A percentile compares a stretch with the other conserved stretches of the same genome.
These are phyloP conservation scores for Trypethelium eluteriae DNA, from an alignment of 495 filamentous ascomycete genomes.

Conservation along the genomic window DNA sequence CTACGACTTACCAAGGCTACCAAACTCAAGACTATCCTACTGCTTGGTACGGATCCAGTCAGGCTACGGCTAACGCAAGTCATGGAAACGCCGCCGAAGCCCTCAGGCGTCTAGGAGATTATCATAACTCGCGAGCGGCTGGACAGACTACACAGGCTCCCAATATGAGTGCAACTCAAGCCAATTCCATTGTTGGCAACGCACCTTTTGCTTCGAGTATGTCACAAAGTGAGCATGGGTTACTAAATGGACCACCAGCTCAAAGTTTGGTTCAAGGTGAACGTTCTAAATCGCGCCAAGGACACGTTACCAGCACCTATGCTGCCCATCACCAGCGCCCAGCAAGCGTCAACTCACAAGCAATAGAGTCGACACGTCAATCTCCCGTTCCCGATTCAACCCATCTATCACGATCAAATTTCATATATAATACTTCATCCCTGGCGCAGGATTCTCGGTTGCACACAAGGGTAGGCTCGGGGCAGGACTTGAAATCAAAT, in stretches of 20 bases:
- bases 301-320: not conserved
- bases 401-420: not conserved
- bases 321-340: not conserved
- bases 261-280: not conserved
- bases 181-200: not conserved
- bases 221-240: not conserved
- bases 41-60: not conserved
- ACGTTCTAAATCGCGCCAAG: not conserved
- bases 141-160: not conserved
- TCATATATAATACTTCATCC: not conserved
- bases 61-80: not conserved
- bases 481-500: not conserved
- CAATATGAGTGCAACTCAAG: not conserved
- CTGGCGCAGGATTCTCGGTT: not conserved
- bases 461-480: not conserved
- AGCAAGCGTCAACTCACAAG: not conserved
- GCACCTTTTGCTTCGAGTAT: not conserved
- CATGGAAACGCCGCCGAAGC: conserved; percentile 9
- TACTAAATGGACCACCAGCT: not conserved
- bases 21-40: not conserved
- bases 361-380: not conserved
- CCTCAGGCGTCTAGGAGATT: conserved; percentile 2
- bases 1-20: not conserved
- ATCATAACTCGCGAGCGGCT: not conserved
- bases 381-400: not conserved